Evolutionary conservation across 1,284 basidiomycete species (phyloP).

Genomic region (Neonothopanus nambi): DNA sequence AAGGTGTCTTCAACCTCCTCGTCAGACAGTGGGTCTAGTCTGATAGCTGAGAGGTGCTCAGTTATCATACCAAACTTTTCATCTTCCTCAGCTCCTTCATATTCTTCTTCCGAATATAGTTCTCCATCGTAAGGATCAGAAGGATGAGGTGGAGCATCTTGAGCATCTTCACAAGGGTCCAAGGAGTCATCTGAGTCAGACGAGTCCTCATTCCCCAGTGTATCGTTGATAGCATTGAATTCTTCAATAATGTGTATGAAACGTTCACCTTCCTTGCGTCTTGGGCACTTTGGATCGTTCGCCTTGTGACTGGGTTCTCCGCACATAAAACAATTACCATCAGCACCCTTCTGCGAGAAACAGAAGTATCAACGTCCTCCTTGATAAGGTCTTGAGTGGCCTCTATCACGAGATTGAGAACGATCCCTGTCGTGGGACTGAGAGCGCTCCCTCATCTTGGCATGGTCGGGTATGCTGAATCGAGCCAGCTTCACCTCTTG

Average conservation of each 20-base stretch:
- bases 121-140: background rate
- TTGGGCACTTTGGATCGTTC: background rate
- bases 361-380: background rate
- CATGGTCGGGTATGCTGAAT: background rate
- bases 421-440: background rate
- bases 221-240: background rate
- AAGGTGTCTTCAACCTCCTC: background rate
- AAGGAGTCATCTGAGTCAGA: background rate
- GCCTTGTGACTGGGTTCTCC: background rate
- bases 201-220: background rate
- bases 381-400: background rate
- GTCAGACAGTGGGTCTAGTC: background rate
- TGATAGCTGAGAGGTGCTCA: background rate
- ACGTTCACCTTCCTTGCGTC: background rate
- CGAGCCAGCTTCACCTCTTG: background rate
- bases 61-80: background rate
- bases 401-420: background rate
- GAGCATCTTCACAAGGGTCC: background rate
- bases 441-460: background rate
- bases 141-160: background rate
- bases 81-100: background rate
- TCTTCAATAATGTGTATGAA: background rate
- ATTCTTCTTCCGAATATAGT: background rate
- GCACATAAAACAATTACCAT: too few relatives aligned
- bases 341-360: background rate